Conservation (phyloP, 2,329 filamentous ascomycete genomes). For the Pseudogymnoascus sp. region DNA sequence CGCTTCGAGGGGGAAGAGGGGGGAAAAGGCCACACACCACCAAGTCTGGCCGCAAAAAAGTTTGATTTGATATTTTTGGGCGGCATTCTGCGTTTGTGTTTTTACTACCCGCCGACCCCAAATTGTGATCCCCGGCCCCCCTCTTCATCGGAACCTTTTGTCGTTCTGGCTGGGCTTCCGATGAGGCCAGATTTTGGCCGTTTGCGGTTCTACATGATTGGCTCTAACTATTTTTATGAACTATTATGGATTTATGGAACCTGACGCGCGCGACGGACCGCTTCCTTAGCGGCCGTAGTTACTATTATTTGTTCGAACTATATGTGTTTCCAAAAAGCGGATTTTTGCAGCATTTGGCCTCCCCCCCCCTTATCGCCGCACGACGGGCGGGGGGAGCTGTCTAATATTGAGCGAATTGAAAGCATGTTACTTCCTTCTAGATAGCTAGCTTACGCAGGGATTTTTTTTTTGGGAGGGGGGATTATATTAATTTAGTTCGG, state of each 20-base stretch:
- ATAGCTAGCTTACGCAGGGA: background rate
- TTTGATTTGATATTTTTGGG: background rate
- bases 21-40: background rate
- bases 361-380: background rate
- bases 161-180: background rate
- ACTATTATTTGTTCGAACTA: background rate
- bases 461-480: background rate
- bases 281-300: constrained; percentile 1
- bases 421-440: background rate
- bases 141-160: background rate
- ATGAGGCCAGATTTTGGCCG: background rate
- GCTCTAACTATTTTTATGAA: background rate
- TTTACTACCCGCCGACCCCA: background rate
- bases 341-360: constrained; percentile 1
- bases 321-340: background rate
- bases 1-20: background rate
- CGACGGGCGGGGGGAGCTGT: background rate
- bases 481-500: background rate
- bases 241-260: background rate
- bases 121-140: background rate
- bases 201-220: background rate
- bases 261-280: background rate
- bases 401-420: background rate
- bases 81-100: background rate
- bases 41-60: background rate